Conservation (phyloP, 306 rosid genomes). For the Benincasa hispida region DNA sequence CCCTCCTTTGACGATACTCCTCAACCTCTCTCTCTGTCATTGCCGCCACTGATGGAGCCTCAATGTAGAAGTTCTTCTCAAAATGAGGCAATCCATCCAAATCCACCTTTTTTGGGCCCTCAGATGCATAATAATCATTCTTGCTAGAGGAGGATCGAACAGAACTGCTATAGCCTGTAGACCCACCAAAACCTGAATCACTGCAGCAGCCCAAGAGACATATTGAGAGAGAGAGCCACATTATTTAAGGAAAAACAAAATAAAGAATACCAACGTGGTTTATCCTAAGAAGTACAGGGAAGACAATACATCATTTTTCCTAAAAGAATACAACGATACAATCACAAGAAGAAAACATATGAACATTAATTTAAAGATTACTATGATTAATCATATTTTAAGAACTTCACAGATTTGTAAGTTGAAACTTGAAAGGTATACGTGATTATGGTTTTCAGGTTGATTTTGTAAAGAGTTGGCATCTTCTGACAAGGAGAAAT, state of each 20-base stretch:
- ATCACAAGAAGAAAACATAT: neutral
- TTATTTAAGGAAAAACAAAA: neutral
- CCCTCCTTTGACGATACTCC: conserved; percentile 62
- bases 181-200: conserved; percentile 70
- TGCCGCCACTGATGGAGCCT: conserved; percentile 55
- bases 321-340: neutral
- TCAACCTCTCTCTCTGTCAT: conserved; percentile 76
- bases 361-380: neutral
- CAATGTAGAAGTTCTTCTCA: conserved; percentile 82
- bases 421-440: no score
- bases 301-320: neutral
- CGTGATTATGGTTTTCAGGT: neutral
- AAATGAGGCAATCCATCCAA: conserved; percentile 92
- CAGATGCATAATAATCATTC: conserved; percentile 44
- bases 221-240: neutral
- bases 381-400: neutral
- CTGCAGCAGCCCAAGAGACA: conserved; percentile 30
- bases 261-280: neutral
- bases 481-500: neutral
- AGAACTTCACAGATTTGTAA: neutral
- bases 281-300: neutral
- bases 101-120: conserved; percentile 49
- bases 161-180: conserved; percentile 41
- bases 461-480: neutral
- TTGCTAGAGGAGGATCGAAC: conserved; percentile 39